These are phyloP conservation scores for Schizosaccharomyces versatilis DNA, from an alignment of 1,139 yeast genomes.

Conservation along the genomic window DNA sequence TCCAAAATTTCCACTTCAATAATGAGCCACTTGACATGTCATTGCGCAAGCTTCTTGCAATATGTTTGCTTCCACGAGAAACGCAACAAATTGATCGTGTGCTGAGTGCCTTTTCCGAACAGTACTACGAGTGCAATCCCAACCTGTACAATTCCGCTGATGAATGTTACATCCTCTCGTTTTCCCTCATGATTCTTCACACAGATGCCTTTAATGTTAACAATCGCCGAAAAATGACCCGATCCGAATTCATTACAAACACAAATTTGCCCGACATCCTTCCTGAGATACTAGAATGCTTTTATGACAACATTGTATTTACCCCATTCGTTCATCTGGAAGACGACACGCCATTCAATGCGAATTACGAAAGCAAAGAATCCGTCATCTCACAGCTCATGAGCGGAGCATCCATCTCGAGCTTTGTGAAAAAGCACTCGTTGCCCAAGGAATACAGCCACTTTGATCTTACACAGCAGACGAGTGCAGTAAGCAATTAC, in stretches of 20 bases:
- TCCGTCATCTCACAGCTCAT: slow-evolving; percentile 30
- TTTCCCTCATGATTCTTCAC: slow-evolving; percentile 42
- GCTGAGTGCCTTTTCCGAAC: slow-evolving; percentile 30
- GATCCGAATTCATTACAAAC: slow-evolving; percentile 34
- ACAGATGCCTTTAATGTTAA: slow-evolving; percentile 46
- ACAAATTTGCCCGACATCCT: slow-evolving; percentile 24
- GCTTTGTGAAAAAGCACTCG: slow-evolving; percentile 32
- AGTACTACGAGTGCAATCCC: slow-evolving; percentile 26
- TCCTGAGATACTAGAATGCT: slow-evolving; percentile 22
- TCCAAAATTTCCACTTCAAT: slow-evolving; percentile 25
- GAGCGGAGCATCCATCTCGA: slow-evolving; percentile 35
- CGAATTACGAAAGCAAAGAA: slow-evolving; percentile 15
- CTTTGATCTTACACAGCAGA: slow-evolving; percentile 19
- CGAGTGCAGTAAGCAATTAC: slow-evolving; percentile 15
- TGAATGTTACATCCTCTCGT: slow-evolving; percentile 33
- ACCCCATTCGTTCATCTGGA: slow-evolving; percentile 29
- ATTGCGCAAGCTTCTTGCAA: slow-evolving; percentile 33
- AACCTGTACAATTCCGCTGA: slow-evolving; percentile 24
- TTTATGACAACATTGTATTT: slow-evolving; percentile 31
- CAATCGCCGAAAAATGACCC: slow-evolving; percentile 42
- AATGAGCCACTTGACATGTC: slow-evolving; percentile 41
- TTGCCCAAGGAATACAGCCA: slow-evolving; percentile 36
- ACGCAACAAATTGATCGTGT: slow-evolving; percentile 52
- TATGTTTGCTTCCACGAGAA: slow-evolving; percentile 38
- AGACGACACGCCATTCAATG: slow-evolving; percentile 16